phyloP scores from a whole-genome alignment of 257 asterid species.

The Coffea eugenioides region DNA sequence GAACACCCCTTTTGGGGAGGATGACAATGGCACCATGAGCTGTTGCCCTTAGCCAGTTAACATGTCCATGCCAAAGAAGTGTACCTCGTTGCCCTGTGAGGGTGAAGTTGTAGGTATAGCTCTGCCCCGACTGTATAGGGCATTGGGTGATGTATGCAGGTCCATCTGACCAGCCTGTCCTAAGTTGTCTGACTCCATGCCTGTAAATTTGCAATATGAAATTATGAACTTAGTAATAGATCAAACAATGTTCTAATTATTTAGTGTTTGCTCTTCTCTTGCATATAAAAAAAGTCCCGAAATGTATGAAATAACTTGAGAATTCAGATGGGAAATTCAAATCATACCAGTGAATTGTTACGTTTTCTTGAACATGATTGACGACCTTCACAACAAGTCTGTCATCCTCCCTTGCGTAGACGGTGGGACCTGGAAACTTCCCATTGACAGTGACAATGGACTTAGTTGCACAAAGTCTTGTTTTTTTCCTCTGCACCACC shows the following conservation, averaged over 20 bases:
- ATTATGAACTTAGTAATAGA: not conserved
- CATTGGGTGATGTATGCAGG: conserved; percentile 73
- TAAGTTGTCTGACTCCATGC: conserved; percentile 72
- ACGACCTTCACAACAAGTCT: conserved; percentile 54
- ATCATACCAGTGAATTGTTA: conserved; percentile 64
- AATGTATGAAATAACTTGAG: not conserved
- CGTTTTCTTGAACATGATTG: conserved; percentile 62
- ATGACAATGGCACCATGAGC: conserved; percentile 78
- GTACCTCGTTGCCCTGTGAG: conserved; percentile 72
- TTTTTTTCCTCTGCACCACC: conserved; percentile 53
- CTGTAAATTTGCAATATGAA: conserved; percentile 27
- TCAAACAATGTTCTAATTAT: not conserved
- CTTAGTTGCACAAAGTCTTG: conserved; percentile 56
- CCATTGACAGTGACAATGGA: conserved; percentile 58
- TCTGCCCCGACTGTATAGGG: conserved; percentile 68
- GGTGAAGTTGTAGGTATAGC: conserved; percentile 57
- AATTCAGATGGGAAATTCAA: not conserved
- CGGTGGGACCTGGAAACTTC: conserved; percentile 74
- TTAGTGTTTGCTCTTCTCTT: not conserved
- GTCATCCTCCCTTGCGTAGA: conserved; percentile 70
- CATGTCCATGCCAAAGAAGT: conserved; percentile 69
- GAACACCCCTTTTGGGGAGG: conserved; percentile 51
- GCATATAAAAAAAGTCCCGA: not conserved
- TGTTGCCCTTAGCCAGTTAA: conserved; percentile 71
- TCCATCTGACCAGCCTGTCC: conserved; percentile 84